Base-by-base conservation (phyloP, 768 basidiomycete species). In the Mycena metata region DNA sequence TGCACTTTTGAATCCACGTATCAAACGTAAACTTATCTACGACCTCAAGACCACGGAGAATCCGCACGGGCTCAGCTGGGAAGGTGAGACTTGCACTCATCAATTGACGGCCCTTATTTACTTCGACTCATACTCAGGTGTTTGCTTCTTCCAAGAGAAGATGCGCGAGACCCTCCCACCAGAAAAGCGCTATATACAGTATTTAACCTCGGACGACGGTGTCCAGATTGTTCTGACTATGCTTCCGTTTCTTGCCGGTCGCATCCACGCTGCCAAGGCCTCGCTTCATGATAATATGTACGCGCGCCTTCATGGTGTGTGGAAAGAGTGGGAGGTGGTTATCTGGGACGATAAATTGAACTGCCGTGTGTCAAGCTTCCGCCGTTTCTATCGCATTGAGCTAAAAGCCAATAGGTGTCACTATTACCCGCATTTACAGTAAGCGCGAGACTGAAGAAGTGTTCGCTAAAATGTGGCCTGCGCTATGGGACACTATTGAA, bases 271-370 rank as follows among this genome's bases (percentile, higher is more conserved):
- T 9, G 21, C 47, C 19, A 66, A 68, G 12, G 39, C 42, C 2
- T 68, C 73, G 0, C 46, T 73, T 2, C 67, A 73, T 60, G 73
- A 73, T 39, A 72, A 72, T 51, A 75, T 70, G 1, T 75, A 73
- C 30, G 51, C 56, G 16, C 64, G 72, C 1, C 26, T 65, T 5
- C 64, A 71, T 46, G 67, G 70, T 21, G 30, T 43, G 30, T 73
- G 73, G 71, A 74, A 74, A 42, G 73, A 73, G 46, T 74, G 73
- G 73, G 73, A 74, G 51, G 69, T 74, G 23, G 69, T 73, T n/a
- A 60, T 73, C 33, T 73, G 72, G 72, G 60, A 74, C 51, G 43
- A 60, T 36, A 61, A 60, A 6, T 36, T 72, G 13, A 60, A 75
- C 50, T 52, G 54, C 17, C 67, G 69, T 74, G 65, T 17, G 70